Conservation (phyloP, 179 eudicot species). For the Silene coronaria region DNA sequence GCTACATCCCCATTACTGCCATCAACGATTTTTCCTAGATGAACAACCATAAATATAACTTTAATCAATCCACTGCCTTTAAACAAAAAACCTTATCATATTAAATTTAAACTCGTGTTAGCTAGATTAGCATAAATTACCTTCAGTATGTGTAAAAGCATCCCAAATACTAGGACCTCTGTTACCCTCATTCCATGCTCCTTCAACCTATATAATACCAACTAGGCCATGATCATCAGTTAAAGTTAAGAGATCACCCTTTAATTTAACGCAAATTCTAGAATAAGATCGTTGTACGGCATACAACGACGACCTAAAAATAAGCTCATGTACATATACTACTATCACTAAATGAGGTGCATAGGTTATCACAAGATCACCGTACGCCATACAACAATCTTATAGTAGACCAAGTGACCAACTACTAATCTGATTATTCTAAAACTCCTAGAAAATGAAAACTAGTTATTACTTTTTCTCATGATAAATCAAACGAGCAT, state of each 20-base stretch:
- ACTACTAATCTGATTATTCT: too few species aligned
- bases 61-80: neutral
- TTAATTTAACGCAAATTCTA: neutral
- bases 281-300: neutral
- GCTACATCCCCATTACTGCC: slow-evolving; percentile 74
- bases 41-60: slow-evolving; percentile 2
- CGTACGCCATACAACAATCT: too few species aligned
- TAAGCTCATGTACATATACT: neutral
- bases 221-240: neutral
- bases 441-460: too few species aligned
- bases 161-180: slow-evolving; percentile 87
- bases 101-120: neutral
- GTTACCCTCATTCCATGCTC: slow-evolving; percentile 60
- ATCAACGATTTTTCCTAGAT: slow-evolving; percentile 54
- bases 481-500: too few species aligned
- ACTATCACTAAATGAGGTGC: neutral
- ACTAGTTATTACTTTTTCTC: too few species aligned
- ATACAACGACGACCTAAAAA: neutral
- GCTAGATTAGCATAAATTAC: slow-evolving; percentile 19
- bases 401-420: too few species aligned
- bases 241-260: neutral
- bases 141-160: slow-evolving; percentile 48
- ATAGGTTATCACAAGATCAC: too few species aligned
- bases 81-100: neutral
- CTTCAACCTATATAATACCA: slow-evolving; percentile 59